phyloP scores from a whole-genome alignment of 2,329 filamentous ascomycete species.

The Dothistroma pini region DNA sequence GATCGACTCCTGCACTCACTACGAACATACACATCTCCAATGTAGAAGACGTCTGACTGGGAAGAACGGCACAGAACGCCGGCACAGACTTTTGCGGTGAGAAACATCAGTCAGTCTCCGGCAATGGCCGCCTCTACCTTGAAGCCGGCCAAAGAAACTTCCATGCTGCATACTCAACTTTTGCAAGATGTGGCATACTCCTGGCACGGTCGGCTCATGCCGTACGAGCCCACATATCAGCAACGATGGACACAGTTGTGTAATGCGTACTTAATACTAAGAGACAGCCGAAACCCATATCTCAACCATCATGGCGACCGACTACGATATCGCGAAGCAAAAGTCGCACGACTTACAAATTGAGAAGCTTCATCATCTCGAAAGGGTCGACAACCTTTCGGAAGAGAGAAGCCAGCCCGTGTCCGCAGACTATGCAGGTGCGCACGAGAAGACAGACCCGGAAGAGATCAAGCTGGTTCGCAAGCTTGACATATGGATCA shows the following conservation, averaged over 20 bases:
- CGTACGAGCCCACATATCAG: background rate
- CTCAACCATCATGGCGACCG: background rate
- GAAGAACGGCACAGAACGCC: background rate
- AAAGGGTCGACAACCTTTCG: background rate
- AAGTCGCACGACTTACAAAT: background rate
- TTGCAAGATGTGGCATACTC: background rate
- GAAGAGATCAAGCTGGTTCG: constrained; percentile 30
- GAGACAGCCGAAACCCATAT: background rate
- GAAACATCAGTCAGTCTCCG: background rate
- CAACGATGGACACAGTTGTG: background rate
- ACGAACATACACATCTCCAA: too few species aligned
- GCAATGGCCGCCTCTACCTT: background rate
- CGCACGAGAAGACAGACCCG: constrained; percentile 33
- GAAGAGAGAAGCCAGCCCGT: background rate
- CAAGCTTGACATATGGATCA: constrained; percentile 32
- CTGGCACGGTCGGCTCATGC: background rate
- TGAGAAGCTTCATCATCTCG: background rate
- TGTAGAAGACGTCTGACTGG: background rate
- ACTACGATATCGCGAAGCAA: background rate
- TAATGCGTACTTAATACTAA: background rate
- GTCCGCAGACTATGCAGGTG: constrained; percentile 30
- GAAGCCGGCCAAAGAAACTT: background rate
- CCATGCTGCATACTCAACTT: background rate
- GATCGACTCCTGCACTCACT: too few species aligned
- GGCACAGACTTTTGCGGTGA: background rate